Evolutionary conservation across 441 rosid genomes (phyloP).

Genomic region (Codiaeum variegatum): DNA sequence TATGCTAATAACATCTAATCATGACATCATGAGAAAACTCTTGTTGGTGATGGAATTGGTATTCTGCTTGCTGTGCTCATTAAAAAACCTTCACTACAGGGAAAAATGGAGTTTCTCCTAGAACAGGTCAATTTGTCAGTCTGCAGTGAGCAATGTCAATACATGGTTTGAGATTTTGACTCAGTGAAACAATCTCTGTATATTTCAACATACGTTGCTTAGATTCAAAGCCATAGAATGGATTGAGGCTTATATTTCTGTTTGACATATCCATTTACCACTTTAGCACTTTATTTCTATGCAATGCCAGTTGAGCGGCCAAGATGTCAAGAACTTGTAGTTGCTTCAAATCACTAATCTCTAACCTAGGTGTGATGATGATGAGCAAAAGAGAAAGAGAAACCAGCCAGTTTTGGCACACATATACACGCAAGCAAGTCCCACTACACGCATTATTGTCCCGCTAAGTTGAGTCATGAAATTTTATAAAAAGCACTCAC

Average conservation of each 20-base stretch:
- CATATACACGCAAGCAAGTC: neutral
- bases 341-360: neutral
- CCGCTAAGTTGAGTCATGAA: neutral
- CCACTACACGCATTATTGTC: neutral
- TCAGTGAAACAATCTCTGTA: neutral
- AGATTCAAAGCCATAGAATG: neutral
- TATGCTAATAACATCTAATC: neutral
- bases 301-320: neutral
- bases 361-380: neutral
- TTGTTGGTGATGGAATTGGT: neutral
- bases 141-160: neutral
- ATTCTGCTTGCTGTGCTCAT: neutral
- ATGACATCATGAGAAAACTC: neutral
- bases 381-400: neutral
- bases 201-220: neutral
- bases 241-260: neutral
- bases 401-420: neutral
- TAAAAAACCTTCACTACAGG: neutral
- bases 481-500: neutral
- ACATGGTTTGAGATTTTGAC: too few relatives aligned
- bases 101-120: neutral
- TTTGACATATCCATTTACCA: neutral
- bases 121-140: neutral
- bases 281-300: neutral
- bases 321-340: neutral